Evolutionary conservation across 2,329 filamentous ascomycete genomes (phyloP), one percentile per base, ranked within the genome.

Genomic region (Fusarium sp.): DNA sequence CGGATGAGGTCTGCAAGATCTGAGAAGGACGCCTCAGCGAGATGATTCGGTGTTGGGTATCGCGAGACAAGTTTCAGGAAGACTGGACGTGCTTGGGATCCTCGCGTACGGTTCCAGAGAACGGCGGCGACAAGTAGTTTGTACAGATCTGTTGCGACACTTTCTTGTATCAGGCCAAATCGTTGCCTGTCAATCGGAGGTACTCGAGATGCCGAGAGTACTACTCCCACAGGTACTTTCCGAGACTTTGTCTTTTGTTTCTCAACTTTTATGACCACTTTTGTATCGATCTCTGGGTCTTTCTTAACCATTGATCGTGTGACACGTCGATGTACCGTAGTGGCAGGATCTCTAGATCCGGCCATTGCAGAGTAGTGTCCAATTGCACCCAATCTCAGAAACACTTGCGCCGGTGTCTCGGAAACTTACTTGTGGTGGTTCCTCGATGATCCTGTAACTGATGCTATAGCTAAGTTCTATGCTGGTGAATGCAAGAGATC

Each of bases 131-230:
- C 68, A 1, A 70, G 40, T 0, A 70, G 33, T 1, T 46, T 42
- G 48, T 70, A 71, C 0, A 70, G 43, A 4, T 71, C 26, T 17
- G 22, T 55, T 3, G 46, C 56, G 11, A 70, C 44, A 4, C 26
- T 65, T 43, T 71, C 68, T 24, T 70, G 67, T 4, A 70, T 36
- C 8, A 70, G 67, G 1, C 68, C 68, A 28, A 70, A 70, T 1
- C 9, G 18, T 2, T 39, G 3, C 3, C 15, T 38, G 3, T 50
- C 14, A 5, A 65, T 61, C 1, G 55, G 44, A 4, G 68, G 48
- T 1, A 46, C 44, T 9, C 63, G 58, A 6, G 63, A 57, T 31
- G 53, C 55, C 6, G 63, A 63, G 1, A 43, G 13, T 8, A 45
- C 14, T 6, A 56, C 2, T 1, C 34, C 34, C 14, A n/a, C 0